Base-by-base conservation (phyloP, 805 yeast genomes). In the Teunomyces kruisii region DNA sequence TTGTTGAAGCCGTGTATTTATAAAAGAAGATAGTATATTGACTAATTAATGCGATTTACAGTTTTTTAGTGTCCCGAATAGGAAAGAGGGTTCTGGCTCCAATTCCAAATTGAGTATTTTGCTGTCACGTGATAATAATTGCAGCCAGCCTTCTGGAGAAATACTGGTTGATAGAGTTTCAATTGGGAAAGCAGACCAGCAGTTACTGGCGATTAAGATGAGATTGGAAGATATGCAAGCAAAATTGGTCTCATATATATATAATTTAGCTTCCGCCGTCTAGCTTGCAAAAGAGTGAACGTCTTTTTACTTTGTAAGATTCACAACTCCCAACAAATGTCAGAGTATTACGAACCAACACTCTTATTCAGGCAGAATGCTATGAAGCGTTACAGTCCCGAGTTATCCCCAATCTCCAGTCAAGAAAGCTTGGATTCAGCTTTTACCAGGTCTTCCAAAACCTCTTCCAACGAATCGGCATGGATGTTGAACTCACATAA, bases 1-100 rank as follows among this genome's bases (percentile, higher is more conserved):
- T 69, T 92, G 47, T 74, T 94, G 53, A 94, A 92, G 64, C 99
- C 99, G 2, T 94, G 99, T 69, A 88, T 94, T 48, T 94, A 94
- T 67, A 94, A 94, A 64, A 79, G 96, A 68, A 78, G 97, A 55
- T 88, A 61, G 27, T 10, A 14, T 24, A n/a, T n/a, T n/a, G n/a
- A n/a, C n/a, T n/a, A 22, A 3, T 12, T 33, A 14, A 31, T 31
- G 10, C 9, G 14, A 8, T 6, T 31, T 31, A n/a, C 8, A 31
- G n/a, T 14, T 31, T 6, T 31, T 31, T 31, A n/a, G n/a, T 26
- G 28, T 26, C 28, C 28, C 28, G 7, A 4, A 22, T 14, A 27
- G 31, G 38, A 33, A 33, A 33, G 12, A 16, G n/a, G 14, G 4
- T 1, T 12, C 38, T 35, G 38, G 38, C 28, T 35, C 38, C 17